phyloP scores from a whole-genome alignment of 805 yeast species.

The Alloascoidea africana region DNA sequence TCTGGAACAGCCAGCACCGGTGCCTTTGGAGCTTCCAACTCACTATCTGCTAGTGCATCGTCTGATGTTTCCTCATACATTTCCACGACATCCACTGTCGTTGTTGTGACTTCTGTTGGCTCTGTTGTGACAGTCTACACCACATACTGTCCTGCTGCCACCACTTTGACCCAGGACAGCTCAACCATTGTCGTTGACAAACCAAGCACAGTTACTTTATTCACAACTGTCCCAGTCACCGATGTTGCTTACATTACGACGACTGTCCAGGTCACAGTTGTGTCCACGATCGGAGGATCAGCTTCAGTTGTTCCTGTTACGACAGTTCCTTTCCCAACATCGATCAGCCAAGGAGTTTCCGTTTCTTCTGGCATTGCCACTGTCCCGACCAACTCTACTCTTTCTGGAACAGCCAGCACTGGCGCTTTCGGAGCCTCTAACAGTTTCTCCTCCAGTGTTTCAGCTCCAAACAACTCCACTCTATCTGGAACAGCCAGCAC shows the following conservation, averaged over 20 bases:
- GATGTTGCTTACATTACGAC: neutral
- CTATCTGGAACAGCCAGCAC: no score
- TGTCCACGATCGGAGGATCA: neutral
- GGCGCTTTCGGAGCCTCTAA: no score
- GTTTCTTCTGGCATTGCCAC: no score
- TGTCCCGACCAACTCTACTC: no score
- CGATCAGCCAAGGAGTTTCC: no score
- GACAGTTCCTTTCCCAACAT: neutral
- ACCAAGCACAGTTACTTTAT: neutral
- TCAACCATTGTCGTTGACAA: neutral
- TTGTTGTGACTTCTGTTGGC: neutral
- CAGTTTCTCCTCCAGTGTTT: no score
- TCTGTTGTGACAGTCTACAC: neutral
- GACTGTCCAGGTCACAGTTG: neutral
- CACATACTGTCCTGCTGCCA: neutral
- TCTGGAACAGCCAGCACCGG: no score
- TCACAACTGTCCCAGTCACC: neutral
- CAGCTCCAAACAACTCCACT: no score
- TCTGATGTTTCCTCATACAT: neutral
- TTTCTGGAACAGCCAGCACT: no score
- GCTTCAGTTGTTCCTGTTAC: neutral
- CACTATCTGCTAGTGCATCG: no score
- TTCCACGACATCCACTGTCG: neutral
- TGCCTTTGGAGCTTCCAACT: no score
- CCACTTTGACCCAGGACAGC: neutral